Base-by-base conservation (phyloP, 139 green algal species). In the Haematococcus sp. region DNA sequence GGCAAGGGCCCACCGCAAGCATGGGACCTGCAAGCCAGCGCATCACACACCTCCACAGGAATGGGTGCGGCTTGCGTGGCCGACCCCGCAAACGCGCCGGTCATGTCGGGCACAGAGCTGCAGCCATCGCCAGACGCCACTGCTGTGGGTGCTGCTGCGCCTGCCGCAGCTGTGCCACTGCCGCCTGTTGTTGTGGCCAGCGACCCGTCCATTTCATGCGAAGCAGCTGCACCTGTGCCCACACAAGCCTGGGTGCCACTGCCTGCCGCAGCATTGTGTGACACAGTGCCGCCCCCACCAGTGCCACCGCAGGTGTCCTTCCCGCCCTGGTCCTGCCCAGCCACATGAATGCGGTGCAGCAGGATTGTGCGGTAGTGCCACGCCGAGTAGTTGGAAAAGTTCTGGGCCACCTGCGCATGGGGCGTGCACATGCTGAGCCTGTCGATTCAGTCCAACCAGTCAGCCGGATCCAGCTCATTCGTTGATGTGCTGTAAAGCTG, bases 301-400 rank as follows among this genome's bases (percentile, higher is more conserved):
- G 2, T 4, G 7, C 4, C 46, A 17, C 22, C 52, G 4, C 23
- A 4, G 3, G 34, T 54, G 49, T 63, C 33, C 30, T 68, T 20
- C 58, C 40, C 23, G 11, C 9, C 9, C 54, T 19, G 9, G 9
- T 27, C 9, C 54, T 61, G 54, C 23, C 54, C 54, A 4, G 17
- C 15, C 4, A 61, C 59, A 63, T 70, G 67, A 33, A 88, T 43
- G 17, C 66, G 32, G 31, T 80, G 83, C 58, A 98, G 86, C 76
- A 97, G 81, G 9, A 83, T 86, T 59, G 86, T 94, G 2, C 93
- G 87, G 69, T 91, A 89, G 87, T 99, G 95, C 95, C 95, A 99
- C 1, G 95, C 95, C 2, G 88, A 96, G 82, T 98, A 99, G 84
- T 99, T 98, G 76, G 75, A 90, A 80, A 98, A 98, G 81, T 99